phyloP scores from a whole-genome alignment of 108 stramenopile genomes.

The Mediolabrus comicus region DNA sequence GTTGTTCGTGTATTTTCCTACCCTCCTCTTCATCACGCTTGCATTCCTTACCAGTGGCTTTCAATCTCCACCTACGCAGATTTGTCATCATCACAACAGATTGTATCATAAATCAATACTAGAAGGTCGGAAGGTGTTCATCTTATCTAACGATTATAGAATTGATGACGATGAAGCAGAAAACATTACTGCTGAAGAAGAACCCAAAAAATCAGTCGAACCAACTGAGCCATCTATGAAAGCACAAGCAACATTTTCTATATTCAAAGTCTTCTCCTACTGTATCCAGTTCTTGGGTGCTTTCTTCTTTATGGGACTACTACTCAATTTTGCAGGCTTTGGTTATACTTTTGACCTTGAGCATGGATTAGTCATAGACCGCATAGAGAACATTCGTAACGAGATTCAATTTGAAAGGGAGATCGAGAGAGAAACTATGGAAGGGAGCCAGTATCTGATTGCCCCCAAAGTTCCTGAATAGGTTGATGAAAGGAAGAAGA shows the following conservation, averaged over 20 bases:
- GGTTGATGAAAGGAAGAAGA: neutral
- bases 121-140: neutral
- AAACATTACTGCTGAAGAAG: neutral
- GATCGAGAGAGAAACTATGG: conserved; percentile 24
- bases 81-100: neutral
- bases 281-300: conserved; percentile 26
- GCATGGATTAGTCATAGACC: conserved; percentile 23
- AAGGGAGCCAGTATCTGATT: conserved; percentile 2
- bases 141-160: neutral
- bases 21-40: neutral
- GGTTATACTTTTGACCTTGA: conserved; percentile 21
- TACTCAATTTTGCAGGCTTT: conserved; percentile 20
- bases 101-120: neutral
- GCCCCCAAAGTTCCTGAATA: conserved; percentile 5
- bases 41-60: neutral
- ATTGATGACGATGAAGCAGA: neutral
- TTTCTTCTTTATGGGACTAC: conserved; percentile 13
- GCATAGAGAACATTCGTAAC: conserved; percentile 25
- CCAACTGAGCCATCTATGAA: neutral
- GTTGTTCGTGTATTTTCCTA: neutral
- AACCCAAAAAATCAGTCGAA: neutral
- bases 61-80: neutral
- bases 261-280: conserved; percentile 32
- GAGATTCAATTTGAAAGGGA: conserved; percentile 37
- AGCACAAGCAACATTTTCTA: conserved; percentile 1